Evolutionary conservation across 441 rosid genomes (phyloP), one percentile per base, ranked within the genome.

Genomic region (Kokia cookei): DNA sequence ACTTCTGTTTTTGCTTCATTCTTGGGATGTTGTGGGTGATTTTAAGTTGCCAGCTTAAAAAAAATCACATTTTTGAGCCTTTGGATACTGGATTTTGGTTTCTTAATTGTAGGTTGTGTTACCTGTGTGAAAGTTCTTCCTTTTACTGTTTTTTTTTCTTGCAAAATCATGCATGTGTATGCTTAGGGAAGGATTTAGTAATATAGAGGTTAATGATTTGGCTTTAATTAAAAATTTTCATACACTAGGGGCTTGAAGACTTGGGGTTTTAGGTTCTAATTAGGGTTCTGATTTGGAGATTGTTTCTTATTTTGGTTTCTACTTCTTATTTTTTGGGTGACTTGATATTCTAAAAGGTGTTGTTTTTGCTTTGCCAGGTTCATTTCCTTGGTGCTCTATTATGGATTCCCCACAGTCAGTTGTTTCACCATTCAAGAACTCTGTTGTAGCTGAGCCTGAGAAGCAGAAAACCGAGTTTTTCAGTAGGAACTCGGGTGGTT

Each of bases 371-470:
- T 76, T 79, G 66, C 12, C 82, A 84, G 88, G 80, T 81, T 62
- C 74, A 65, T 17, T 65, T 73, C 65, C 67, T 74, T 35, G 77
- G 60, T 35, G 59, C 58, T 59, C 4, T 59, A 35, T 68, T 63
- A 95, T 95, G 98, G 98, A 95, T 84, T 95, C 99, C 65, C 99
- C 98, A 29, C 97, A 91, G 72, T 93, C 98, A 70, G 97, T 93
- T 83, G 99, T 89, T 65, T 95, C 99, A 59, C 93, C 98, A 74
- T 87, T 90, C 84, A 90, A 84, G 84, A 76, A 63, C 85, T 77
- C 88, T 17, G 64, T 73, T 70, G 83, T 77, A 51, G 75, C 76
- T 37, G 96, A 90, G 76, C 77, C 85, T 57, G 94, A 85, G 81
- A 88, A 86, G 80, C 91, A 79, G 79, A 84, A 73, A 35, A 75